Evolutionary conservation across 2,329 filamentous ascomycete genomes (phyloP).

Genomic region (Coniochaeta sp.): DNA sequence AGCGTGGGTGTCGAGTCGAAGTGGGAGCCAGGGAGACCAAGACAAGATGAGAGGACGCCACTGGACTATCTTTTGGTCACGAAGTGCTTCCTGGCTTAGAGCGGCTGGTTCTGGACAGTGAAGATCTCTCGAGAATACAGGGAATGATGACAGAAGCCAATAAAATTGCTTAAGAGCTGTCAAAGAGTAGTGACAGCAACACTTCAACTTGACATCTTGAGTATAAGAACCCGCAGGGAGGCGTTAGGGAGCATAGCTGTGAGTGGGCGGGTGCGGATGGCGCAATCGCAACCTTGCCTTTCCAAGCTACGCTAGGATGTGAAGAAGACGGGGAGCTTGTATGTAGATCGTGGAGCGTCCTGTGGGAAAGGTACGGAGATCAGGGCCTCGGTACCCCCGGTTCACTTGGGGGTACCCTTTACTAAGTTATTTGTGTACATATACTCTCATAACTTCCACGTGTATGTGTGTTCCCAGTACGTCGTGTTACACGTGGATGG

Average conservation of each 20-base stretch:
- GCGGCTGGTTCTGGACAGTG: neutral
- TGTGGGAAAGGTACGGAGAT: neutral
- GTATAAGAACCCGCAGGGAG: neutral
- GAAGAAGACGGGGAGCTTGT: neutral
- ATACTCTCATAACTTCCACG: too few relatives aligned
- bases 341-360: neutral
- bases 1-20: neutral
- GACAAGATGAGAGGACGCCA: neutral
- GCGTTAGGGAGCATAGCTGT: neutral
- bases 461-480: too few relatives aligned
- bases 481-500: too few relatives aligned
- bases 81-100: neutral
- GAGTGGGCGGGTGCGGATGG: constrained; percentile 1
- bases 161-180: neutral
- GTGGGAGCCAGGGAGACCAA: neutral
- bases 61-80: neutral
- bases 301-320: neutral
- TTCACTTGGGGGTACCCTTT: neutral
- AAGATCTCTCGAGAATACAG: neutral
- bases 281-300: constrained; percentile 3
- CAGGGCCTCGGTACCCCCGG: neutral
- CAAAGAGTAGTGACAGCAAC: neutral
- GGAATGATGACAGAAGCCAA: neutral
- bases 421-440: too few relatives aligned
- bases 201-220: neutral